Evolutionary conservation across 306 rosid genomes (phyloP).

Genomic region (Medicago truncatula): DNA sequence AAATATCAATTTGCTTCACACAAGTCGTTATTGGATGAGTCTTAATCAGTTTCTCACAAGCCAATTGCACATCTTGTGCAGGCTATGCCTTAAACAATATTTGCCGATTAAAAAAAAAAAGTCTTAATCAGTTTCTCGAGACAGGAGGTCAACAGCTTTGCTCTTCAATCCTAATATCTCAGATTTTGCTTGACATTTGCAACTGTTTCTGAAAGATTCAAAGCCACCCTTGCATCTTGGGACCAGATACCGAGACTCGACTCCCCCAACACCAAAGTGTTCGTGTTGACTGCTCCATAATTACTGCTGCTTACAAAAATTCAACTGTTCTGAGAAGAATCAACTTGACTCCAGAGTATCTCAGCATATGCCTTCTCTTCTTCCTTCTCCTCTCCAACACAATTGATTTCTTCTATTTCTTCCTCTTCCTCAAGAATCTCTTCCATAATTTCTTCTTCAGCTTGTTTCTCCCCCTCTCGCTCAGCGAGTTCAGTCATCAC

Average conservation of each 20-base stretch:
- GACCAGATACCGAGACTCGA: background rate
- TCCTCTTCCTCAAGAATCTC: conserved; percentile 71
- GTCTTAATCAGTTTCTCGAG: conserved; percentile 33
- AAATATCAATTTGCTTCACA: conserved; percentile 19
- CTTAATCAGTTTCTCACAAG: conserved; percentile 34
- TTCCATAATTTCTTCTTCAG: conserved; percentile 61
- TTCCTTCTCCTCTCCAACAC: conserved; percentile 69
- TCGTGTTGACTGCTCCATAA: conserved; percentile 4
- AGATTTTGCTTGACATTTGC: background rate
- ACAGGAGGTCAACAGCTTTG: conserved; percentile 12
- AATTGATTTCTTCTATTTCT: conserved; percentile 52
- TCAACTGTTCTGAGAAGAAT: conserved; percentile 56
- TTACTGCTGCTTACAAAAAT: conserved; percentile 30
- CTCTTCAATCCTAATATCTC: conserved; percentile 22
- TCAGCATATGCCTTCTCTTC: conserved; percentile 81
- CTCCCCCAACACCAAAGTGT: conserved; percentile 17
- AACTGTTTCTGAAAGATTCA: conserved; percentile 5
- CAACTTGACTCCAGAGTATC: conserved; percentile 74
- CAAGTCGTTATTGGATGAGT: conserved; percentile 5
- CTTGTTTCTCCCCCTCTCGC: conserved; percentile 45
- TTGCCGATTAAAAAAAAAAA: too few relatives aligned
- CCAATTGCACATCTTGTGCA: too few relatives aligned
- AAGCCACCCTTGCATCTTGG: conserved; percentile 26
- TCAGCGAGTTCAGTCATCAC: conserved; percentile 59
- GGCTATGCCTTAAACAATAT: too few relatives aligned